Base-by-base conservation (phyloP, 2,329 filamentous ascomycete species). In the Colletotrichum falcatum region DNA sequence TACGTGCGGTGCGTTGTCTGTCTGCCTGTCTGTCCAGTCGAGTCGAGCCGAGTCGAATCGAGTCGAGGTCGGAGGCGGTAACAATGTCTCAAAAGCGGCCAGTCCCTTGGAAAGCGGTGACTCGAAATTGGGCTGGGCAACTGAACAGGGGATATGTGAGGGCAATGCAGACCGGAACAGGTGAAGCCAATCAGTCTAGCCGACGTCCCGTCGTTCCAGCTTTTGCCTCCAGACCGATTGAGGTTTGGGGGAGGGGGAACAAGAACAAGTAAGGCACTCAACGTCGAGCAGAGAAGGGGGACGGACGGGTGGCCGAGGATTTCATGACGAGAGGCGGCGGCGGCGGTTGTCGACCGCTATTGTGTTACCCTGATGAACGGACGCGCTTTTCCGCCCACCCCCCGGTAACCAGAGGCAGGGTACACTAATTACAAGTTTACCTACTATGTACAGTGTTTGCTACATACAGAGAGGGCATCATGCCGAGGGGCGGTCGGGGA, bases 71-170 rank as follows among this genome's bases (percentile, higher is more conserved):
- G n/a, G n/a, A 33, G 65, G 69, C 69, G 69, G 69, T 71, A 70
- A 69, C 65, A 71, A 71, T 71, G 69, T 71, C 69, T 71, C 65
- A 71, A 70, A 67, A 55, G 28, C 16, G 33, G 33, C 26, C 55
- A 37, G 60, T 65, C 59, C 55, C 60, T 71, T 55, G 58, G 37
- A 49, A 42, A 69, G 69, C 69, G 69, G 69, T 71, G 69, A 71
- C 69, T 70, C 54, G 65, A 48, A 49, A 70, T 61, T 70, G 48
- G 6, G 37, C 65, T 61, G 54, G 61, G 26, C 42, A 46, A 49
- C 7, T 51, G 35, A 44, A 53, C 49, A 56, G 58, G 60, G 65
- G 44, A 46, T 35, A 61, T 54, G 42, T 59, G 56, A 68, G 39
- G 60, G 65, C 59, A 58, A 48, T 42, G 58, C 63, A 53, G 61